Evolutionary conservation across 208 protist species (phyloP).

Genomic region (Trypanosoma grayi): DNA sequence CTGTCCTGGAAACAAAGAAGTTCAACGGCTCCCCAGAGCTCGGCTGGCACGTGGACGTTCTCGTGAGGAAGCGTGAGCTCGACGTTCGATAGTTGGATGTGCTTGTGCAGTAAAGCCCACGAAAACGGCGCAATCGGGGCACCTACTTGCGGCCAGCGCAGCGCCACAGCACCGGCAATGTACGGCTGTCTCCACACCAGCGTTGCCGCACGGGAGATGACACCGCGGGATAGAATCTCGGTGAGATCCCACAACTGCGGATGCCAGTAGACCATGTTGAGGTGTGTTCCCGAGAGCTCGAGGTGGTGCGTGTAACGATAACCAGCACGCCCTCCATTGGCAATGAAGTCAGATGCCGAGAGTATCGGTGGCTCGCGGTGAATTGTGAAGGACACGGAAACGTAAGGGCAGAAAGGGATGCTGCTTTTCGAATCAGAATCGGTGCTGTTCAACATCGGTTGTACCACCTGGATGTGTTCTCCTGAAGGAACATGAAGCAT

Average conservation of each 20-base stretch:
- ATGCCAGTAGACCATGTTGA: slow-evolving; percentile 29
- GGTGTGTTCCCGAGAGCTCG: background rate
- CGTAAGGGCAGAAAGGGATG: background rate
- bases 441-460: background rate
- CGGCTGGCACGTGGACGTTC: background rate
- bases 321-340: slow-evolving; percentile 16
- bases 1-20: slow-evolving; percentile 12
- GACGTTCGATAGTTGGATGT: slow-evolving; percentile 16
- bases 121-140: slow-evolving; percentile 11
- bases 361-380: slow-evolving; percentile 22
- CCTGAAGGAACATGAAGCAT: background rate
- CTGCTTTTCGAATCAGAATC: background rate
- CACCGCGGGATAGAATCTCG: slow-evolving; percentile 32
- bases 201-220: slow-evolving; percentile 26
- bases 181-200: slow-evolving; percentile 19
- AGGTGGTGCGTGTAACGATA: slow-evolving; percentile 33
- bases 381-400: slow-evolving; percentile 22
- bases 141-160: slow-evolving; percentile 8
- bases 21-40: slow-evolving; percentile 12
- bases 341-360: slow-evolving; percentile 37
- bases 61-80: slow-evolving; percentile 18
- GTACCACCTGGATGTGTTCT: background rate
- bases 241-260: slow-evolving; percentile 29
- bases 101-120: slow-evolving; percentile 17
- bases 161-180: background rate